A percentile compares a stretch with the other conserved stretches of the same genome.
Conservation (phyloP, 768 basidiomycete genomes). For the Kwoniella sp. region DNA sequence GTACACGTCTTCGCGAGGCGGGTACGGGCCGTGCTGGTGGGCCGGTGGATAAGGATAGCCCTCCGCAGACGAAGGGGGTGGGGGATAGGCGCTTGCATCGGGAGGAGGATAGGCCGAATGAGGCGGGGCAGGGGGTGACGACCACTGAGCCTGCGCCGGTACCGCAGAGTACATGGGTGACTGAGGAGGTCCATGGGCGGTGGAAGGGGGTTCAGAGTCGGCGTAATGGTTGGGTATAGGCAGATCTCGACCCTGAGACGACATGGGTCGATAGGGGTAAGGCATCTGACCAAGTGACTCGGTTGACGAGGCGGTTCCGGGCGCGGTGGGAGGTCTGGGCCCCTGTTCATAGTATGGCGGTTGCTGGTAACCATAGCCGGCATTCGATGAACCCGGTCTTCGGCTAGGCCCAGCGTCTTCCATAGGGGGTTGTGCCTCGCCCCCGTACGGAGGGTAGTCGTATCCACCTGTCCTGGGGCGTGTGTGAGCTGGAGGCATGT, state of each 20-base stretch:
- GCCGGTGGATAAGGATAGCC: slow-evolving; percentile 22
- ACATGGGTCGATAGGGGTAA: slow-evolving; percentile 43
- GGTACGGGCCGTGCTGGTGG: slow-evolving; percentile 9
- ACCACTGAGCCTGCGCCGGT: slow-evolving; percentile 29
- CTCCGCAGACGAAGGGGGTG: slow-evolving; percentile 19
- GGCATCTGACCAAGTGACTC: slow-evolving; percentile 29
- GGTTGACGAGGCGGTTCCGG: slow-evolving; percentile 21
- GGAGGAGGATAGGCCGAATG: slow-evolving; percentile 24
- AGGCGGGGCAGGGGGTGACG: slow-evolving; percentile 35
- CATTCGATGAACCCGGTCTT: slow-evolving; percentile 31
- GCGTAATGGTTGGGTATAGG: slow-evolving; percentile 40
- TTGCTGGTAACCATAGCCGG: slow-evolving; percentile 23
- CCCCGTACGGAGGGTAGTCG: slow-evolving; percentile 28
- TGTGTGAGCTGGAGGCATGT: slow-evolving; percentile 13
- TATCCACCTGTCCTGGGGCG: slow-evolving; percentile 34
- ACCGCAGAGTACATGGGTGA: slow-evolving; percentile 28
- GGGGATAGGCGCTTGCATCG: slow-evolving; percentile 23
- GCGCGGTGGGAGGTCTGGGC: slow-evolving; percentile 20
- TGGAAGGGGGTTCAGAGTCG: slow-evolving; percentile 41
- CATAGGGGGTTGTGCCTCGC: slow-evolving; percentile 10
- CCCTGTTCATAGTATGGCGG: slow-evolving; percentile 29
- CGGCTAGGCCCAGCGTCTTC: slow-evolving; percentile 33
- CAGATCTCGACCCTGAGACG: slow-evolving; percentile 38
- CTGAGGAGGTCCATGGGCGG: slow-evolving; percentile 41
- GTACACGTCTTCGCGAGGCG: slow-evolving; percentile 18